phyloP scores from a whole-genome alignment of 441 rosid species.

The Kokia cookei region DNA sequence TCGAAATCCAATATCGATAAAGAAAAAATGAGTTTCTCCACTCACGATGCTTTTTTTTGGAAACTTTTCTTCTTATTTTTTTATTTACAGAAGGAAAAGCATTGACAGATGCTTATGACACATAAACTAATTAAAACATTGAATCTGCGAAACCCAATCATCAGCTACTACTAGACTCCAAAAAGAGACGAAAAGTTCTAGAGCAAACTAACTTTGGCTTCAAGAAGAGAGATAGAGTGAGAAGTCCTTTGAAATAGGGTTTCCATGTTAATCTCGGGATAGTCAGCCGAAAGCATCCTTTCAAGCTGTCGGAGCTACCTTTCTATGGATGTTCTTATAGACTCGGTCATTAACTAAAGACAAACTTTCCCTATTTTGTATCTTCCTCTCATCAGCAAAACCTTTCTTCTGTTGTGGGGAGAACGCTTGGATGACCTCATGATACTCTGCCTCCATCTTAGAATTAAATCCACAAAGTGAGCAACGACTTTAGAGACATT shows the following conservation, averaged over 20 bases:
- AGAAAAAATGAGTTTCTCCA: too few relatives aligned
- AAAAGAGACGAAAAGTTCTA: slow-evolving; percentile 17
- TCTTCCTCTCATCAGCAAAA: not conserved
- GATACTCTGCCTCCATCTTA: too few relatives aligned
- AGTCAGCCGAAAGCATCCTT: not conserved
- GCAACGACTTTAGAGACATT: too few relatives aligned
- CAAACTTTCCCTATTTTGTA: not conserved
- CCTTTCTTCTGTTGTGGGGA: not conserved
- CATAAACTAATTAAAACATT: too few relatives aligned
- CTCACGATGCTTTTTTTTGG: not conserved
- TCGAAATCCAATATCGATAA: too few relatives aligned
- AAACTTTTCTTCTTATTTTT: not conserved
- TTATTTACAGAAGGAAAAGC: not conserved
- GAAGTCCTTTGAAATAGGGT: slow-evolving; percentile 29
- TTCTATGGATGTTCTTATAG: not conserved
- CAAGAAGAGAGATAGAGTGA: slow-evolving; percentile 26
- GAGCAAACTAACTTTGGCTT: slow-evolving; percentile 36
- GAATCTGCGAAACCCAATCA: not conserved
- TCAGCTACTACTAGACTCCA: slow-evolving; percentile 15
- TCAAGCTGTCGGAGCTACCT: slow-evolving; percentile 22
- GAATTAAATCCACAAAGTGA: too few relatives aligned
- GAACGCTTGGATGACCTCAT: slow-evolving; percentile 13
- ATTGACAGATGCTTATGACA: not conserved
- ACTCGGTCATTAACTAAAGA: not conserved
- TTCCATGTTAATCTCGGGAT: slow-evolving; percentile 18